Evolutionary conservation across 495 filamentous ascomycete species (phyloP).

Genomic region (Glonium stellatum): DNA sequence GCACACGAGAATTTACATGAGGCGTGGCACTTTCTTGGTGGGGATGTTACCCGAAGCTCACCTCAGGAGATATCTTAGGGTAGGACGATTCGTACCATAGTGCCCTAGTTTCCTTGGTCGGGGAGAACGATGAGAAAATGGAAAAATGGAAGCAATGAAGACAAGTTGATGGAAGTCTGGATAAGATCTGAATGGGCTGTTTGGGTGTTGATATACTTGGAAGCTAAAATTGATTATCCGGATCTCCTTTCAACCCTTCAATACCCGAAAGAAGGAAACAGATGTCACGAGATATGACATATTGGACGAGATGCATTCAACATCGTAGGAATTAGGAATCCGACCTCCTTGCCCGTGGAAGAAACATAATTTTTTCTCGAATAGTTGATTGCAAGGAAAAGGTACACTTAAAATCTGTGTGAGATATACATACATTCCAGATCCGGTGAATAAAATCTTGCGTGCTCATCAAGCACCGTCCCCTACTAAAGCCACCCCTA

Average conservation of each 20-base stretch:
- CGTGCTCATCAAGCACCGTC: background rate
- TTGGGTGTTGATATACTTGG: background rate
- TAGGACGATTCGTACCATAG: too few relatives aligned
- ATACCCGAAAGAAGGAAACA: background rate
- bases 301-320: background rate
- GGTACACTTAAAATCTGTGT: background rate
- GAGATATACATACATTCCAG: constrained; percentile 1
- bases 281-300: background rate
- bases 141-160: too few relatives aligned
- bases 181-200: too few relatives aligned
- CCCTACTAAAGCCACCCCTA: constrained; percentile 5
- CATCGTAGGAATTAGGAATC: background rate
- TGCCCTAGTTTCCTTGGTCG: too few relatives aligned
- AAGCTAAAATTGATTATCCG: background rate
- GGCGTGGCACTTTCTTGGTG: too few relatives aligned
- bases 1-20: too few relatives aligned
- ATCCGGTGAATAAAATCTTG: background rate
- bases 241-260: background rate
- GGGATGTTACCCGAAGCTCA: too few relatives aligned
- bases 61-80: too few relatives aligned
- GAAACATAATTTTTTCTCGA: background rate
- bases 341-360: background rate
- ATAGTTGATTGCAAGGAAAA: background rate
- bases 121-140: too few relatives aligned
- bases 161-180: too few relatives aligned